Evolutionary conservation across 495 filamentous ascomycete genomes (phyloP), one percentile per base, ranked within the genome.

Genomic region (Xylaria venustula): DNA sequence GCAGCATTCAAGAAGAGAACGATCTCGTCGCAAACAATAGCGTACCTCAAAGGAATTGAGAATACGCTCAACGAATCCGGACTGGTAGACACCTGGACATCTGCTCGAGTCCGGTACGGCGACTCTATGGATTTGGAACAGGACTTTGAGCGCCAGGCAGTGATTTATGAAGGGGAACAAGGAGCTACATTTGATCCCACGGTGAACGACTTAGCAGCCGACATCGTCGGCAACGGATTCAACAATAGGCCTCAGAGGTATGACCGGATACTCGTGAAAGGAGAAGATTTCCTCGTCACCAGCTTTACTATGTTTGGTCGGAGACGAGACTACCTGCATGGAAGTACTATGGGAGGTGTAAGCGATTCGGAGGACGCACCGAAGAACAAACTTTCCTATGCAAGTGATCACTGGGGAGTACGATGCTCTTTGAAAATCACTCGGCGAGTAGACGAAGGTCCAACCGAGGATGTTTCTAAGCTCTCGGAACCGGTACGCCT

Each of bases 341-440:
- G 47, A 26, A 50, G 73, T 26, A 64, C 69, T 15, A 64, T 62
- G 15, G 63, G 64, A 25, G 44, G 46, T 15, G 55, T 37, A 7
- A 58, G 55, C 1, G 65, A 50, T 22, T n/a, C n/a, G n/a, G 58
- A 42, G n/a, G 23, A 19, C 1, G 1, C 20, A 25, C 3, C 34
- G 19, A 51, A 25, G 46, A 45, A 17, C 36, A 53, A 54, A 30
- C 30, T 58, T 12, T 64, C 60, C 25, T 79, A 76, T 62, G 80
- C 76, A 0, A 86, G 84, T 55, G 82, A 84, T 61, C 83, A 87
- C 61, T 85, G 80, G 78, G 83, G 83, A 2, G 68, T 86, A 17
- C 65, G 77, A 41, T 78, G 78, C 42, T 64, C 72, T 12, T 53
- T 86, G 26, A 70, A 64, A 15, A 60, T 76, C 17, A 58, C 52